phyloP scores from a whole-genome alignment of 108 stramenopile genomes.

The Stephanodiscus minutulus region DNA sequence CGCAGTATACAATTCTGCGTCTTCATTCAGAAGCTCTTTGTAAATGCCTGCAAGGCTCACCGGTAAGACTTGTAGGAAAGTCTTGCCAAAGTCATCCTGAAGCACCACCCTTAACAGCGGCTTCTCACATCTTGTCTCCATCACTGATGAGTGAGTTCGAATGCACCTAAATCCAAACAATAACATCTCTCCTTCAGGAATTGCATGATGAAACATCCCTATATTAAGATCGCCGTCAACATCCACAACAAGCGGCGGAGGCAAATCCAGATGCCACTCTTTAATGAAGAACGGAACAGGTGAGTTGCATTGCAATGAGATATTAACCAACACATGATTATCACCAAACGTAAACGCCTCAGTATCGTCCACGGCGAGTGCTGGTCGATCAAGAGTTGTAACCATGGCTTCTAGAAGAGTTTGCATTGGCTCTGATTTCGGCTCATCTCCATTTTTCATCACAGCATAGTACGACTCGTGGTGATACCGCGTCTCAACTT shows the following conservation, averaged over 20 bases:
- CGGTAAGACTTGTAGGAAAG: slow-evolving; percentile 60
- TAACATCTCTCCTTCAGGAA: slow-evolving; percentile 65
- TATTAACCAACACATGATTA: slow-evolving; percentile 54
- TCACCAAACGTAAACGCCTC: slow-evolving; percentile 44
- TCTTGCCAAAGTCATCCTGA: slow-evolving; percentile 64
- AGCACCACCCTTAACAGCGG: slow-evolving; percentile 56
- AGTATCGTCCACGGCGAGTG: slow-evolving; percentile 59
- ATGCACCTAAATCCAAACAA: slow-evolving; percentile 64
- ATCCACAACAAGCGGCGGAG: slow-evolving; percentile 44
- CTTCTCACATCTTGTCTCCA: slow-evolving; percentile 17
- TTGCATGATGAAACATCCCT: slow-evolving; percentile 49
- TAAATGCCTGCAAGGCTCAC: slow-evolving; percentile 59
- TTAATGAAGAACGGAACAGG: slow-evolving; percentile 66
- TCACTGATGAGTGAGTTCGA: slow-evolving; percentile 17
- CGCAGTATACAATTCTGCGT: slow-evolving; percentile 37
- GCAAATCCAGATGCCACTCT: slow-evolving; percentile 61
- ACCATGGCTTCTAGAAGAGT: slow-evolving; percentile 64
- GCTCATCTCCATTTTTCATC: slow-evolving; percentile 46
- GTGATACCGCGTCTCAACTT: slow-evolving; percentile 58
- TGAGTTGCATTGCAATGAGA: slow-evolving; percentile 64
- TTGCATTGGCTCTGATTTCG: slow-evolving; percentile 53
- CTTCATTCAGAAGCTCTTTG: slow-evolving; percentile 46
- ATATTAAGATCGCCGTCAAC: slow-evolving; percentile 58
- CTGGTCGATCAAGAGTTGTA: slow-evolving; percentile 66
- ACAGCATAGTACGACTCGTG: slow-evolving; percentile 41